Percentiles rank a stretch among this genome's conserved stretches.
These are phyloP conservation scores for Silene vulgaris DNA, from an alignment of 179 eudicot genomes.

Conservation along the genomic window DNA sequence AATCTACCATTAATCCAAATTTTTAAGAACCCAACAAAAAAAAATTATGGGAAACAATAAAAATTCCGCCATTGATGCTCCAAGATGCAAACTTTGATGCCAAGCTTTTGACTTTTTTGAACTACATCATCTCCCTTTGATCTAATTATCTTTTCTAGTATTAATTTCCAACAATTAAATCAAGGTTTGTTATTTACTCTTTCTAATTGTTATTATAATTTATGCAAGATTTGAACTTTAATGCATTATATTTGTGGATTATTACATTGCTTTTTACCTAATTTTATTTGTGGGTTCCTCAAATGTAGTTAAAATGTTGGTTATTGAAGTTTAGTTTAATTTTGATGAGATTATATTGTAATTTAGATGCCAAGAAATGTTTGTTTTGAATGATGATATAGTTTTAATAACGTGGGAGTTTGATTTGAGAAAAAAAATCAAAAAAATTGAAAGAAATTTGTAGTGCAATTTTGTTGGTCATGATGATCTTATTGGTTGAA, in stretches of 20 bases:
- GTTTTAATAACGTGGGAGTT: constrained; percentile 11
- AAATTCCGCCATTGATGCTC: constrained; percentile 18
- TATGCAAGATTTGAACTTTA: neutral
- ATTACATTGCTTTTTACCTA: neutral
- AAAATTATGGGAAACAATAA: neutral
- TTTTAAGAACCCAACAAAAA: constrained; percentile 4
- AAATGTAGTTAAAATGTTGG: neutral
- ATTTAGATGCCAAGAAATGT: neutral
- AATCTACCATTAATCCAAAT: constrained; percentile 1
- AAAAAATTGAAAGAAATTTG: neutral
- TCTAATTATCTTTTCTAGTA: neutral
- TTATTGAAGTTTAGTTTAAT: neutral
- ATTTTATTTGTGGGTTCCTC: neutral
- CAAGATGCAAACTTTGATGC: neutral
- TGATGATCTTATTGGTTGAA: neutral
- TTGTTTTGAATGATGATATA: neutral
- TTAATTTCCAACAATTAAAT: constrained; percentile 7
- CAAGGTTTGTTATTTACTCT: constrained; percentile 9
- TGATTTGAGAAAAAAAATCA: neutral
- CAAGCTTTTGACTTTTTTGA: constrained; percentile 9
- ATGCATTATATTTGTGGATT: neutral
- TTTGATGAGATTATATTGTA: neutral
- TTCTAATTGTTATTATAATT: neutral
- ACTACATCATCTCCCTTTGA: constrained; percentile 10
- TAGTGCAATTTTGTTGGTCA: neutral